phyloP scores from a whole-genome alignment of 371 early-diverging fungal species.

The Entomophthora muscae region DNA sequence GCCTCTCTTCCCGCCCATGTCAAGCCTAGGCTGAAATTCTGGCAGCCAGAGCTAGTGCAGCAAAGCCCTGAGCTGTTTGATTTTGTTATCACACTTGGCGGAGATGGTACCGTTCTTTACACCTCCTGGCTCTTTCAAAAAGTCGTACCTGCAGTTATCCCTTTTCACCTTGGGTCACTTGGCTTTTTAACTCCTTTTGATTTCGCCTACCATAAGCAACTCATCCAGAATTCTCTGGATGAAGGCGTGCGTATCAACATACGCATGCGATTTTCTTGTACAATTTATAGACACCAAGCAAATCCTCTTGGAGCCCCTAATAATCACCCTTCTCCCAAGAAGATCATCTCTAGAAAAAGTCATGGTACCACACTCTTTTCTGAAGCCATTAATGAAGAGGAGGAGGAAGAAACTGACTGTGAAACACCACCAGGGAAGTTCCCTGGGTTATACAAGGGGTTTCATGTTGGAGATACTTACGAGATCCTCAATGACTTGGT shows the following conservation, averaged over 20 bases:
- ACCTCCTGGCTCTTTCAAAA: conserved; percentile 78
- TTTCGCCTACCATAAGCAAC: conserved; percentile 33
- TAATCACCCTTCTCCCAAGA: neutral
- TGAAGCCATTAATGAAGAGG: neutral
- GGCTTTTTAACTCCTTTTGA: conserved; percentile 84
- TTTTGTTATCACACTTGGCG: conserved; percentile 39
- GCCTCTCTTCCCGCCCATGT: conserved; percentile 16
- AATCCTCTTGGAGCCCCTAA: neutral
- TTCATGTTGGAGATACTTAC: conserved; percentile 19
- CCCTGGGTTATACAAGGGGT: conserved; percentile 8
- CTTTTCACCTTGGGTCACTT: conserved; percentile 74
- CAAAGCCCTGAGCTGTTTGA: conserved; percentile 30
- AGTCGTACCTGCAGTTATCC: conserved; percentile 70
- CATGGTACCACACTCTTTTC: neutral
- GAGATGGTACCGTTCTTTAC: conserved; percentile 77
- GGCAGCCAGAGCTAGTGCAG: conserved; percentile 56
- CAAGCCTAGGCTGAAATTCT: conserved; percentile 35
- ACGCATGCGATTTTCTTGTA: conserved; percentile 74
- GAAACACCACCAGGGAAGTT: conserved; percentile 15
- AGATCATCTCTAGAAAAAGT: neutral
- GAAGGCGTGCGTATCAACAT: conserved; percentile 66
- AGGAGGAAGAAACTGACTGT: conserved; percentile 3
- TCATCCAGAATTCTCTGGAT: conserved; percentile 36
- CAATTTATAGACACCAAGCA: conserved; percentile 41
- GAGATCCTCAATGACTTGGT: conserved; percentile 61